These are phyloP conservation scores for Fusarium sp. DNA, from an alignment of 2,329 filamentous ascomycete species.

Conservation along the genomic window DNA sequence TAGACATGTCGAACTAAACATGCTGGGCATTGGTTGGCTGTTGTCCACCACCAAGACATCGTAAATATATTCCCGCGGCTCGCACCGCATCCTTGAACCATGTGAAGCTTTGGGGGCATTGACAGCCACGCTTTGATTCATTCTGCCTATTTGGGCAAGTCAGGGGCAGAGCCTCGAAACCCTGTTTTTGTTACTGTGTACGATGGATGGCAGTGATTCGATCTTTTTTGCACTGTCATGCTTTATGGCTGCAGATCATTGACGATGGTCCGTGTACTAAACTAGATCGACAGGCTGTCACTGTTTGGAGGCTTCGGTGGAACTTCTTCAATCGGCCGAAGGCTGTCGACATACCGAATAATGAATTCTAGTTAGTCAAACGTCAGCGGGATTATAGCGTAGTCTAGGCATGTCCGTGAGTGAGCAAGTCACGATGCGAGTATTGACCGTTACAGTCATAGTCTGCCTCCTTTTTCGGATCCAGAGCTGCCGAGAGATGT, in stretches of 20 bases:
- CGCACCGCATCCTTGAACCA: constrained; percentile 34
- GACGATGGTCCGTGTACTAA: constrained; percentile 4
- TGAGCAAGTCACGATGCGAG: constrained; percentile 18
- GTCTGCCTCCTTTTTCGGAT: constrained; percentile 12
- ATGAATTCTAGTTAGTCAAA: not conserved
- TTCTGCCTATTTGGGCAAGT: constrained; percentile 30
- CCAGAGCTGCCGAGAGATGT: constrained; percentile 25
- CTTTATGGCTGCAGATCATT: constrained; percentile 38
- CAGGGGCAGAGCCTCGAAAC: constrained; percentile 23
- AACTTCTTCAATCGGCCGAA: constrained; percentile 38
- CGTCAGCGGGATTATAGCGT: constrained; percentile 30
- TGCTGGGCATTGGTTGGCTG: constrained; percentile 14
- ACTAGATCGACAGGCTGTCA: constrained; percentile 31
- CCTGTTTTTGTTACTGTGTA: constrained; percentile 22
- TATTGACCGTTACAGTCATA: constrained; percentile 1
- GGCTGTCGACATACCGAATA: constrained; percentile 16
- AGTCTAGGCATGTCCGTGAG: not conserved
- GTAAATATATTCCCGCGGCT: constrained; percentile 27
- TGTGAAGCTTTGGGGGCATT: constrained; percentile 29
- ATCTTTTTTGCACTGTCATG: constrained; percentile 12
- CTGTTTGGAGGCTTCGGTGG: constrained; percentile 26
- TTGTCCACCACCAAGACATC: constrained; percentile 11
- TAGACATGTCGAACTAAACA: constrained; percentile 14
- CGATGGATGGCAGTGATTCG: constrained; percentile 13
- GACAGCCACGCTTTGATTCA: constrained; percentile 22